Conservation (phyloP, 768 basidiomycete genomes). For the Suillus discolor region DNA sequence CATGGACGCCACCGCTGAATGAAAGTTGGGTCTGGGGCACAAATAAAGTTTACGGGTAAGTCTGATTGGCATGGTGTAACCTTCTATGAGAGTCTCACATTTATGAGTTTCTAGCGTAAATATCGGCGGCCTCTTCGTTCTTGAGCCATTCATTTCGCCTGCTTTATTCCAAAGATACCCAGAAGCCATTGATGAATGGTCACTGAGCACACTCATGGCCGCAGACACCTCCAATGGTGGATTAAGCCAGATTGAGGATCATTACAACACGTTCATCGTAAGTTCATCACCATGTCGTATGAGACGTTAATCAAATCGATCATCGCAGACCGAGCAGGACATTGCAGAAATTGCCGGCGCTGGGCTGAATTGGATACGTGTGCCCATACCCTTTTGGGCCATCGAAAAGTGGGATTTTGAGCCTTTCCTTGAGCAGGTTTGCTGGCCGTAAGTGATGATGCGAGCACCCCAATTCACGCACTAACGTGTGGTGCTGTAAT, state of each 20-base stretch:
- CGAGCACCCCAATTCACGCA: slow-evolving; percentile 5
- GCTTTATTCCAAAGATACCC: slow-evolving; percentile 63
- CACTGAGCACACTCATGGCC: slow-evolving; percentile 65
- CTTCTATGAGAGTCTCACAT: slow-evolving; percentile 14
- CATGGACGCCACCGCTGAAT: slow-evolving; percentile 80
- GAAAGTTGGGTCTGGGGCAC: slow-evolving; percentile 70
- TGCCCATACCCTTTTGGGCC: slow-evolving; percentile 87
- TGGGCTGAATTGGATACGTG: slow-evolving; percentile 81
- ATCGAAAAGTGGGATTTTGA: slow-evolving; percentile 76
- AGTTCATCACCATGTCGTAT: slow-evolving; percentile 28
- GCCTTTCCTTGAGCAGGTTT: slow-evolving; percentile 72
- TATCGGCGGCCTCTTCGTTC: slow-evolving; percentile 73
- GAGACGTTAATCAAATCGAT: neutral
- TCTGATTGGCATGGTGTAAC: slow-evolving; percentile 12
- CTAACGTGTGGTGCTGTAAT: neutral
- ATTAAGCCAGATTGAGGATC: slow-evolving; percentile 64
- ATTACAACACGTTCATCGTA: slow-evolving; percentile 85
- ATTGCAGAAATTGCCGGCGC: slow-evolving; percentile 88
- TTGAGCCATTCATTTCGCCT: slow-evolving; percentile 80
- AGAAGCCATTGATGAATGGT: slow-evolving; percentile 64
- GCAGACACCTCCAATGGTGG: slow-evolving; percentile 63
- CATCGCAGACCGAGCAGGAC: slow-evolving; percentile 78
- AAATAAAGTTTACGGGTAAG: slow-evolving; percentile 64
- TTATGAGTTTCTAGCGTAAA: slow-evolving; percentile 48
- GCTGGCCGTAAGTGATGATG: slow-evolving; percentile 63